Evolutionary conservation across 2,329 filamentous ascomycete species (phyloP).

Genomic region (Chaetomium strumarium): DNA sequence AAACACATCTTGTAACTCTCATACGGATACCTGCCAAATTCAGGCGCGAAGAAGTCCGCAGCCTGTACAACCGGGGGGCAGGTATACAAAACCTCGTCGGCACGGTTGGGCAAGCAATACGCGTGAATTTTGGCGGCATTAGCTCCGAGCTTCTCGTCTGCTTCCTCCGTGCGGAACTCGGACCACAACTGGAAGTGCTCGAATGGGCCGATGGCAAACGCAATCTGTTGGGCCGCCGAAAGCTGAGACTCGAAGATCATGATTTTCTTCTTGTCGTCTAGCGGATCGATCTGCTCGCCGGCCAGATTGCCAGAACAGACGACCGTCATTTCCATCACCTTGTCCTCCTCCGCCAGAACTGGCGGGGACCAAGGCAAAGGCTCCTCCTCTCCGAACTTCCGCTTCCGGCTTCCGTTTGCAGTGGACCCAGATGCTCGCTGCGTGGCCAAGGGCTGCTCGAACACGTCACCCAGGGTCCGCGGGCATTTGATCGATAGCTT

Average conservation of each 20-base stretch:
- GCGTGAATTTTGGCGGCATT: conserved; percentile 85
- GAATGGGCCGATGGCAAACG: conserved; percentile 91
- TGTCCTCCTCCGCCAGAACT: conserved; percentile 66
- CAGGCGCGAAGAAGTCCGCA: conserved; percentile 85
- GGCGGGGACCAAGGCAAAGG: conserved; percentile 6
- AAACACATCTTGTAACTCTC: conserved; percentile 90
- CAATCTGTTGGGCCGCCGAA: conserved; percentile 79
- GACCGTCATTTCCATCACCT: conserved; percentile 79
- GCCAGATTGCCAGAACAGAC: conserved; percentile 85
- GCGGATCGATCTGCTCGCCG: conserved; percentile 72
- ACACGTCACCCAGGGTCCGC: conserved; percentile 75
- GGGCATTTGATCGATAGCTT: conserved; percentile 83
- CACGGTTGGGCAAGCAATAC: conserved; percentile 81
- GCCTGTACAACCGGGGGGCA: conserved; percentile 79
- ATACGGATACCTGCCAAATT: conserved; percentile 87
- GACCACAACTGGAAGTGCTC: conserved; percentile 82
- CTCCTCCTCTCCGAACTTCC: conserved; percentile 35
- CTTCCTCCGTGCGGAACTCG: conserved; percentile 81
- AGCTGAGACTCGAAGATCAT: conserved; percentile 75
- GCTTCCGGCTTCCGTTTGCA: conserved; percentile 31
- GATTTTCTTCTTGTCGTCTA: conserved; percentile 76
- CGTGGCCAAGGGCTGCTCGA: conserved; percentile 43
- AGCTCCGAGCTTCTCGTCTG: conserved; percentile 83
- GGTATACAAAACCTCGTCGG: conserved; percentile 78
- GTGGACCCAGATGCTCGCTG: conserved; percentile 29